Base-by-base conservation (phyloP, 805 yeast species). In the Starmerella khaoyaiensis region DNA sequence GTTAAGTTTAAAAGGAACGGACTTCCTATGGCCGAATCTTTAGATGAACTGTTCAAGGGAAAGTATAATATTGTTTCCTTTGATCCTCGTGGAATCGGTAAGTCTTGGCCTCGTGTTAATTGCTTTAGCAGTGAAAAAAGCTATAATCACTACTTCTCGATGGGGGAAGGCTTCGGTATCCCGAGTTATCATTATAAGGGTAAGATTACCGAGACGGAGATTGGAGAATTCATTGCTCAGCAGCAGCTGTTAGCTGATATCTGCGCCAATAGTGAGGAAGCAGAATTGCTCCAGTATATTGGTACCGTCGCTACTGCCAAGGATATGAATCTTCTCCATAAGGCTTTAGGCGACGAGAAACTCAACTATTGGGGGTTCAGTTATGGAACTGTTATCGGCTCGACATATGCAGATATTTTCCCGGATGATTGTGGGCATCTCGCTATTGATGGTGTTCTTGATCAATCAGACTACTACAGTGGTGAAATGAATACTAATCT, bases 321-420 rank as follows among this genome's bases (percentile, higher is more conserved):
- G 11, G 52, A 49, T 27, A 47, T 49, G 51, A 29, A 42, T 14
- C 46, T 42, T 24, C 32, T 49, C 12, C 49, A 49, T 36, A 22
- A 31, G 5, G 50, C 51, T 5, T 31, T 49, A 17, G 52, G 52
- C 5, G 52, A 49, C 36, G 41, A 26, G 2, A 47, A 49, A 34
- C 35, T 49, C 20, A 48, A 49, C 39, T 49, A 49, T 37, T 49
- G 52, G 52, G 52, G 52, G 19, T 49, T 45, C 41, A 45, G 50
- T 24, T 49, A 49, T 31, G 52, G 52, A 11, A 36, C 47, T 8
- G 40, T 49, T 11, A 32, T 47, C 4, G 52, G 52, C 10, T 40
- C 37, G 28, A 46, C 50, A 12, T 49, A 45, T 36, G 52, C 52
- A 17, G 48, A 43, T 20, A 35, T 48, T 39, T 49, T 46, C 40